Base-by-base conservation (phyloP, 352 stramenopile species). In the Pythium pyrilobum region DNA sequence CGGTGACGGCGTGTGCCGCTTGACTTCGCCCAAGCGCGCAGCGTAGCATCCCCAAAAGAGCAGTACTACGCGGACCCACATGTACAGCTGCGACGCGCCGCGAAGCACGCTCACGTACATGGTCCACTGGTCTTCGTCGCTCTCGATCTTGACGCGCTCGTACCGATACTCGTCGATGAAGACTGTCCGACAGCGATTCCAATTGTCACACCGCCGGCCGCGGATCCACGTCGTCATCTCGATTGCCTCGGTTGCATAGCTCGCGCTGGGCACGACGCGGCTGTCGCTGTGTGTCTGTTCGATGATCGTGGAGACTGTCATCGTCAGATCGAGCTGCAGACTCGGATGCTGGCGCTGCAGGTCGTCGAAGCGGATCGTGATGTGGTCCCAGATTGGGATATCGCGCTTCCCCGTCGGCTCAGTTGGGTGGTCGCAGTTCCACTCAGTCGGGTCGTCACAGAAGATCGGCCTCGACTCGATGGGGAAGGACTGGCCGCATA, bases 151-250 rank as follows among this genome's bases (percentile, higher is more conserved):
- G 25, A 20, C 43, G 3, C 51, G 29, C 25, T 64, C 52, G 53
- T 70, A 70, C 13, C 62, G 62, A 37, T 63, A 60, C 12, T 70
- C 62, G 43, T 70, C 62, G 1, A 70, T 15, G 16, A 63, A 53
- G 2, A 70, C 32, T 1, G 62, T 70, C 23, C 25, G 28, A 37
- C 42, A 56, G 15, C 36, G 8, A 5, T 1, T 10, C 4, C n/a
- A 11, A 3, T 4, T 15, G 11, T 33, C 33, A n/a, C 57, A 66
- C 3, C 15, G 25, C 16, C 39, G 36, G 4, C 50, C 57, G 8
- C 57, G 57, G 2, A 59, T 60, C 20, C 36, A 31, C 13, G 57
- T 52, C 4, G 44, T 53, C 24, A 66, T 42, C n/a, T 64, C 47
- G 5, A 47, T 46, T 3, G 25, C 18, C 21, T 41, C 39, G 1